Conservation (phyloP, 2,329 filamentous ascomycete genomes). For the Neonectria magnoliae region DNA sequence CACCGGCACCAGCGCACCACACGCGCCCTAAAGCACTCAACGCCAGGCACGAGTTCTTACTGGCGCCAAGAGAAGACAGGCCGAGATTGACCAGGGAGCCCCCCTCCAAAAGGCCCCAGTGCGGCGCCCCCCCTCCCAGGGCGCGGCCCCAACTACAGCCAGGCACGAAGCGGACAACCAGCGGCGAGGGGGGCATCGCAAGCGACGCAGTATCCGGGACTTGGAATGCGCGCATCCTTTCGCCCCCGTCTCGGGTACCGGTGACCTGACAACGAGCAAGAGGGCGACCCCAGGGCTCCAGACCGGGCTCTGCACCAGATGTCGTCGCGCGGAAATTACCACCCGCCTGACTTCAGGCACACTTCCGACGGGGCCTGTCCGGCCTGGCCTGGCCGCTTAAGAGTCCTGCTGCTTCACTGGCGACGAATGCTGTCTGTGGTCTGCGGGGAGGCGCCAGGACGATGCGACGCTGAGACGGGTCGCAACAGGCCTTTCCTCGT, state of each 20-base stretch:
- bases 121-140: constrained; percentile 3
- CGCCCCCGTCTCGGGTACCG: constrained; percentile 33
- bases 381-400: neutral
- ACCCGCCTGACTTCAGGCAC: constrained; percentile 25
- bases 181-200: constrained; percentile 20
- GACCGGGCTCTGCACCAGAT: constrained; percentile 12
- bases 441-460: neutral
- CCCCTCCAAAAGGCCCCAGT: constrained; percentile 2
- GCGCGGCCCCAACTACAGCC: constrained; percentile 21
- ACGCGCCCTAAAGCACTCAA: constrained; percentile 13
- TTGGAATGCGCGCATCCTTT: constrained; percentile 5
- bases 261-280: constrained; percentile 27
- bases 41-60: constrained; percentile 18
- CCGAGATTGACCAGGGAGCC: constrained; percentile 22
- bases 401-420: neutral
- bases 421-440: neutral
- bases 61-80: constrained; percentile 23
- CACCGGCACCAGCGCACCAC: constrained; percentile 18
- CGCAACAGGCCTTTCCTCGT: constrained; percentile 17
- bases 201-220: constrained; percentile 33
- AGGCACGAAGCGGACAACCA: constrained; percentile 27
- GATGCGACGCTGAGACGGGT: constrained; percentile 7
- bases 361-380: constrained; percentile 19
- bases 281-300: neutral
- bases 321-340: constrained; percentile 29